Evolutionary conservation across 768 basidiomycete genomes (phyloP), one percentile per base, ranked within the genome.

Genomic region (Panaeolus papilionaceus): DNA sequence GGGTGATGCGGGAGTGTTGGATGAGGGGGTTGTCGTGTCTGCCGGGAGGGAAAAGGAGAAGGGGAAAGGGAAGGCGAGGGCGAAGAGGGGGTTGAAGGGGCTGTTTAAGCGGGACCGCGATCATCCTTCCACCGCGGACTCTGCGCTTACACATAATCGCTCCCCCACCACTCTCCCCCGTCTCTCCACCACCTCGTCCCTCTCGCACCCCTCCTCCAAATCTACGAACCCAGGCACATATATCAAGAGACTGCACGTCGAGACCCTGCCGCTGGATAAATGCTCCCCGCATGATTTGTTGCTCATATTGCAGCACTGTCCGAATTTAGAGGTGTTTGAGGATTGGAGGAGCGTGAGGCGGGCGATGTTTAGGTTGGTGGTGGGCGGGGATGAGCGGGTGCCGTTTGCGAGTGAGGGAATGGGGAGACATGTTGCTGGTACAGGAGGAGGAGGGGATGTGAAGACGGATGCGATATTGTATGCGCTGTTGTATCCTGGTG

Each of bases 161-260:
- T 83, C 75, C 78, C 78, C 70, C 76, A 83, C 71, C 75, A 74
- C 61, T 45, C 75, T 69, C 64, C 75, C 68, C 61, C 67, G 66
- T 38, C 70, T 62, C 62, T 69, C n/a, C n/a, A 47, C 63, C 47
- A 33, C 33, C 33, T 33, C 33, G 3, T 33, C 33, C 5, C 33
- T 33, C 33, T 65, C 68, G 49, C 54, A 37, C 64, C 23, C 1
- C 23, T 68, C 12, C 69, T 79, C 23, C 39, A 64, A 16, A 62
- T 40, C 9, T 23, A 47, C 20, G 28, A 51, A 61, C 45, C 73
- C 66, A 62, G 89, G 86, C 11, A 79, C 75, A 23, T 86, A 81
- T 77, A 88, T 93, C 51, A 85, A 85, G 45, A 82, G 88, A 16
- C 76, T 93, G 38, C 91, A 92, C 72, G 88, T 93, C 74, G 90